Evolutionary conservation across 2,329 filamentous ascomycete genomes (phyloP).

Genomic region (Penicillium janthinellum): DNA sequence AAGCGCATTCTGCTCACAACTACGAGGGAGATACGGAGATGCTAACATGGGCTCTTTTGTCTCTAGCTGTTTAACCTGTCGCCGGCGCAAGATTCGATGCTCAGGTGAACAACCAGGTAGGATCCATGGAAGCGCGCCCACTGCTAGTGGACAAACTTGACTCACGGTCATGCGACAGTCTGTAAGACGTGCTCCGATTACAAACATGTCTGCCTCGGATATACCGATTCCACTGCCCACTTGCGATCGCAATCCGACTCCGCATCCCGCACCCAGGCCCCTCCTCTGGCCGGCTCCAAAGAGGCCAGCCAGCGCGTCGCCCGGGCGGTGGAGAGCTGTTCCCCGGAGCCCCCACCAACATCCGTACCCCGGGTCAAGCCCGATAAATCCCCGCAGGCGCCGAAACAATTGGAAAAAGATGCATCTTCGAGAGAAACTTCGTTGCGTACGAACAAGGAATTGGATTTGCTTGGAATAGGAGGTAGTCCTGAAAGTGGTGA

Average conservation of each 20-base stretch:
- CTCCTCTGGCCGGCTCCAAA: constrained; percentile 19
- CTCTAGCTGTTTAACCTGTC: constrained; percentile 68
- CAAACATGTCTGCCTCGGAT: constrained; percentile 69
- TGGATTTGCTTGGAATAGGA: constrained; percentile 26
- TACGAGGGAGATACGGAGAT: not conserved
- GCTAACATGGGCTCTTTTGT: constrained; percentile 13
- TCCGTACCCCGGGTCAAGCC: constrained; percentile 5
- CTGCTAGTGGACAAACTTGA: not conserved
- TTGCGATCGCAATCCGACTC: constrained; percentile 36
- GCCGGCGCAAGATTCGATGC: constrained; percentile 74
- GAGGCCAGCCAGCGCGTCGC: constrained; percentile 21
- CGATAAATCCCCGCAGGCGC: constrained; percentile 20
- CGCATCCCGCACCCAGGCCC: constrained; percentile 26
- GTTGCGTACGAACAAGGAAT: constrained; percentile 26
- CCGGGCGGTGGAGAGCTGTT: constrained; percentile 29
- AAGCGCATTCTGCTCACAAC: not conserved
- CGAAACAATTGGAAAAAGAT: constrained; percentile 25
- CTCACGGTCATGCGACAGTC: constrained; percentile 30
- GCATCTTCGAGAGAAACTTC: constrained; percentile 18
- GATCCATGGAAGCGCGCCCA: constrained; percentile 4
- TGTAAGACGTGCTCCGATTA: constrained; percentile 75
- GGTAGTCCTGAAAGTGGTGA: constrained; percentile 43
- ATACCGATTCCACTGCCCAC: constrained; percentile 53
- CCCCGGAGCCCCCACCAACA: constrained; percentile 27
- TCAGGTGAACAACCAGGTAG: constrained; percentile 68